Conservation (phyloP, 1,139 yeast genomes). For the Geotrichum carabidarum region DNA sequence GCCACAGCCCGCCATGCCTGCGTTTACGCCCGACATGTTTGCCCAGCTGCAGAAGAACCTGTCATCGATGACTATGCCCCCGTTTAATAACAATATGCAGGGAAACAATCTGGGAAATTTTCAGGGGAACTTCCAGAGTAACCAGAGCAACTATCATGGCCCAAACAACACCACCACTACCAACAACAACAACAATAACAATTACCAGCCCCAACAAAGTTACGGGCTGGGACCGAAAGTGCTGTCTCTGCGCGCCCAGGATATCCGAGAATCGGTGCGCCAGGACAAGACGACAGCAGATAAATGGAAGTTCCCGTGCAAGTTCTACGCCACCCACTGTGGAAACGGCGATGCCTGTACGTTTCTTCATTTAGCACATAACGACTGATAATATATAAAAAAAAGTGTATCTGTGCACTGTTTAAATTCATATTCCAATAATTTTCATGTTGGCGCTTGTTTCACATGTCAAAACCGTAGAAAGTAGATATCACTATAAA, state of each 20-base stretch:
- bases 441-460: too few relatives aligned
- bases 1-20: not conserved
- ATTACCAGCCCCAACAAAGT: not conserved
- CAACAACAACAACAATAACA: constrained; percentile 5
- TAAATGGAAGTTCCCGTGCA: constrained; percentile 23
- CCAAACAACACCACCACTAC: not conserved
- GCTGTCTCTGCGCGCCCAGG: constrained; percentile 20
- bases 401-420: too few relatives aligned
- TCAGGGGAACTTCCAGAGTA: not conserved
- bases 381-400: not conserved
- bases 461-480: too few relatives aligned
- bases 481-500: too few relatives aligned
- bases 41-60: not conserved
- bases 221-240: constrained; percentile 6
- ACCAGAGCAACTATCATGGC: not conserved
- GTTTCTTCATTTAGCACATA: constrained; percentile 17
- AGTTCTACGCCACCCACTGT: constrained; percentile 22
- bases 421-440: too few relatives aligned
- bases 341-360: constrained; percentile 24
- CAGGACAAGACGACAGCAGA: constrained; percentile 20
- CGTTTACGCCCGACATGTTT: not conserved
- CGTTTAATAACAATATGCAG: not conserved
- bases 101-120: not conserved
- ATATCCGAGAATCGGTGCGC: constrained; percentile 25
- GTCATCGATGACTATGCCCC: not conserved